Evolutionary conservation across 2,329 filamentous ascomycete species (phyloP).

Genomic region (Exophiala viscosa): DNA sequence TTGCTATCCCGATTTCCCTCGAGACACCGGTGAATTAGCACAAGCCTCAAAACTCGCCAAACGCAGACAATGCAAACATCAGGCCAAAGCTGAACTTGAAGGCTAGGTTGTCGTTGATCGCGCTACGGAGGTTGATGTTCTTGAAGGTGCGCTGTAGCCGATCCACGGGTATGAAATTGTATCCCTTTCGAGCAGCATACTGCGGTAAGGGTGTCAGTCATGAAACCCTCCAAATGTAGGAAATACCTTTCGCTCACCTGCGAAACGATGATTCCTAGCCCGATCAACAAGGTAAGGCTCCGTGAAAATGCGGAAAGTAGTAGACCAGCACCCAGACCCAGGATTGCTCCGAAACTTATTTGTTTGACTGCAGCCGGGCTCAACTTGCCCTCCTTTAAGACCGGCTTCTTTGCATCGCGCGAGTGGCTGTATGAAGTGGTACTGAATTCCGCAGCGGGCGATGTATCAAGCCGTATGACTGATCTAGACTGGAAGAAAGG

Average conservation of each 20-base stretch:
- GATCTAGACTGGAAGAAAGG: constrained; percentile 22
- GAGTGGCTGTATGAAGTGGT: constrained; percentile 23
- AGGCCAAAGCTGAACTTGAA: constrained; percentile 47
- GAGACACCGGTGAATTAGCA: too few relatives aligned
- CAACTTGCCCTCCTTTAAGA: constrained; percentile 25
- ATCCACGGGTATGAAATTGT: constrained; percentile 42
- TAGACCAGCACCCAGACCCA: constrained; percentile 43
- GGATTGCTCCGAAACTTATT: constrained; percentile 44
- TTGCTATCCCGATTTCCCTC: too few relatives aligned
- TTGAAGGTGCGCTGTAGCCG: constrained; percentile 42
- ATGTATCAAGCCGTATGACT: constrained; percentile 18
- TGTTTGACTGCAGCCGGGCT: constrained; percentile 38
- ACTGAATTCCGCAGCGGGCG: constrained; percentile 21
- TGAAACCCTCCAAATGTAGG: not conserved
- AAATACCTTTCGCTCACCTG: constrained; percentile 35
- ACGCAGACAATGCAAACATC: constrained; percentile 45
- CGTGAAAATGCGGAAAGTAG: constrained; percentile 44
- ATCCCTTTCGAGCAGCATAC: constrained; percentile 46
- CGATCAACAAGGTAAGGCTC: constrained; percentile 42
- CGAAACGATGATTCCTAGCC: constrained; percentile 42
- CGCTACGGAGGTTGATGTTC: constrained; percentile 37
- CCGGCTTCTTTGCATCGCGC: constrained; percentile 24
- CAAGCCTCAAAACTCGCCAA: constrained; percentile 32
- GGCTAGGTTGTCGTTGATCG: constrained; percentile 39
- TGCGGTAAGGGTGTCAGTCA: constrained; percentile 18